Percentiles rank a stretch among this genome's conserved stretches.
Conservation (phyloP, 441 rosid genomes). For the Melastoma candidum region DNA sequence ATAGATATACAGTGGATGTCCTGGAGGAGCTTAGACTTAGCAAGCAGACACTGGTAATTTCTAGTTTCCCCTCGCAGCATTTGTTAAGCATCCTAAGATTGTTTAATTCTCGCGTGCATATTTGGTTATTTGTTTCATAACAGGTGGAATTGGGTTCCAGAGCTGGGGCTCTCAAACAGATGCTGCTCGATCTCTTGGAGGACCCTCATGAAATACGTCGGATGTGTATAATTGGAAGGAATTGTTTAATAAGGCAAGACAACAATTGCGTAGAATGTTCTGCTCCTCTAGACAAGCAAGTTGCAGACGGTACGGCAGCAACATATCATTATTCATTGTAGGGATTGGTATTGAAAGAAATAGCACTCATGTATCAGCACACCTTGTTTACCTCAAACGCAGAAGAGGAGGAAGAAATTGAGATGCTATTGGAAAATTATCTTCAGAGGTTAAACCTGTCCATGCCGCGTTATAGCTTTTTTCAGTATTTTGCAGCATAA, state of each 20-base stretch:
- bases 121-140: slow-evolving; percentile 6
- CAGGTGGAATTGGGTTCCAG: slow-evolving; percentile 93
- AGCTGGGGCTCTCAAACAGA: slow-evolving; percentile 91
- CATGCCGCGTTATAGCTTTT: slow-evolving; percentile 3
- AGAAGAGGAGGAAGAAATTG: slow-evolving; percentile 99
- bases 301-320: slow-evolving; percentile 72
- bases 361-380: slow-evolving; percentile 6
- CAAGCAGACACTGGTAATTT: slow-evolving; percentile 78
- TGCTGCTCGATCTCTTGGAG: slow-evolving; percentile 97
- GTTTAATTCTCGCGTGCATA: slow-evolving; percentile 11
- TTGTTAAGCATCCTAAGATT: slow-evolving; percentile 1
- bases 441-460: slow-evolving; percentile 61
- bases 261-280: slow-evolving; percentile 57
- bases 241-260: slow-evolving; percentile 58
- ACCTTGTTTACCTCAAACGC: slow-evolving; percentile 18
- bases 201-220: slow-evolving; percentile 94
- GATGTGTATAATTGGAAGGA: slow-evolving; percentile 88
- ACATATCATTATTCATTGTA: slow-evolving; percentile 2
- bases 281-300: slow-evolving; percentile 69
- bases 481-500: neutral
- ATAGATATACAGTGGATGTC: slow-evolving; percentile 73
- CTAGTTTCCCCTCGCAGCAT: slow-evolving; percentile 1
- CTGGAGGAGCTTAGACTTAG: slow-evolving; percentile 95
- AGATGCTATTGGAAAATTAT: slow-evolving; percentile 96
- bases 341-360: slow-evolving; percentile 2